These are phyloP conservation scores for Trifolium pratense DNA, from an alignment of 306 rosid species.

Conservation along the genomic window DNA sequence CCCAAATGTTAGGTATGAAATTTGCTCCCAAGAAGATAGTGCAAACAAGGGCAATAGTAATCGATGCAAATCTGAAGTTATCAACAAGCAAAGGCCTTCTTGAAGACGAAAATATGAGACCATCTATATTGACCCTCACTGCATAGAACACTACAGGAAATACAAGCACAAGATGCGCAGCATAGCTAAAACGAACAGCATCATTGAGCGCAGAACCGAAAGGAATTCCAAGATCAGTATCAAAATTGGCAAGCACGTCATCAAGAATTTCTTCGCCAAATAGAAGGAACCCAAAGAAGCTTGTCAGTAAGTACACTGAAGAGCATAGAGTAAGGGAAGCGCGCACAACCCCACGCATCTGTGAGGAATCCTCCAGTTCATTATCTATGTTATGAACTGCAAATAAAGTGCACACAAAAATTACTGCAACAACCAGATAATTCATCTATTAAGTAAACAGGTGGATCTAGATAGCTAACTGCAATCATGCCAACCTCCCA, in stretches of 20 bases:
- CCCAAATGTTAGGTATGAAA: slow-evolving; percentile 74
- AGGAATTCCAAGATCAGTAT: slow-evolving; percentile 82
- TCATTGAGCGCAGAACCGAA: slow-evolving; percentile 71
- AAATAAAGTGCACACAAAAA: slow-evolving; percentile 37
- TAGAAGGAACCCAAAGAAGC: slow-evolving; percentile 89
- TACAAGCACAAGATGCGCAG: slow-evolving; percentile 89
- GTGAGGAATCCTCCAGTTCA: slow-evolving; percentile 76
- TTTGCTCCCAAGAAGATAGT: slow-evolving; percentile 56
- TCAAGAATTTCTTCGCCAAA: slow-evolving; percentile 84
- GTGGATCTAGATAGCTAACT: slow-evolving; percentile 26
- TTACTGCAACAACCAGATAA: slow-evolving; percentile 4
- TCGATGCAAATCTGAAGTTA: slow-evolving; percentile 65
- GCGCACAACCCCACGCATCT: slow-evolving; percentile 69
- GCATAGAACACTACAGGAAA: slow-evolving; percentile 83
- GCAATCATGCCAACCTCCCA: slow-evolving; percentile 14
- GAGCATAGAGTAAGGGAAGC: slow-evolving; percentile 74
- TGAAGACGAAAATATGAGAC: slow-evolving; percentile 70
- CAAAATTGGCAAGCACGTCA: slow-evolving; percentile 89
- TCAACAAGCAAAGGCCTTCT: slow-evolving; percentile 66
- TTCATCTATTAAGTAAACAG: slow-evolving; percentile 15
- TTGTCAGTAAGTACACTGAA: slow-evolving; percentile 75
- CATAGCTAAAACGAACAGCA: slow-evolving; percentile 80
- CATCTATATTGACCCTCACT: slow-evolving; percentile 73
- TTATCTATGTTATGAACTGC: slow-evolving; percentile 83
- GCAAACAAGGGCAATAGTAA: slow-evolving; percentile 50